Conservation (phyloP, 129 eudicot genomes). For the Centaurea solstitialis region DNA sequence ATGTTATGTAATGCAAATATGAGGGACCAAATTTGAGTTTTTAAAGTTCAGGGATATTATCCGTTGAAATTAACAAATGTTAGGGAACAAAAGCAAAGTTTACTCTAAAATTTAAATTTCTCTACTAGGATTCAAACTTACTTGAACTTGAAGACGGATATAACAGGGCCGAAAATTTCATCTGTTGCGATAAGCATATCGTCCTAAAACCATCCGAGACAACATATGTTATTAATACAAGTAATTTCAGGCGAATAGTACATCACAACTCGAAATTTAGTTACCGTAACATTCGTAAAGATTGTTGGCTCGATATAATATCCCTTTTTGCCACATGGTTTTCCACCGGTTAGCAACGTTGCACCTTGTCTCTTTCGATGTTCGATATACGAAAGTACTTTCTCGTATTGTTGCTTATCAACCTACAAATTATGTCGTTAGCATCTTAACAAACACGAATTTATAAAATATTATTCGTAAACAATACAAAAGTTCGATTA, state of each 20-base stretch:
- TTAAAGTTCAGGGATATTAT: too few relatives aligned
- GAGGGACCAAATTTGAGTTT: too few relatives aligned
- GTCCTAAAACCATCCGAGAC: slow-evolving; percentile 43
- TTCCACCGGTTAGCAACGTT: slow-evolving; percentile 71
- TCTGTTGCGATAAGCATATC: slow-evolving; percentile 81
- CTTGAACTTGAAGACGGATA: slow-evolving; percentile 85
- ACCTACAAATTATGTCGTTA: slow-evolving; percentile 35
- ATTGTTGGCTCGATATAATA: slow-evolving; percentile 83
- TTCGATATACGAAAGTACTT: slow-evolving; percentile 69
- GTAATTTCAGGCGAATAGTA: neutral
- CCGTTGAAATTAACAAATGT: too few relatives aligned
- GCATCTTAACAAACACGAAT: neutral
- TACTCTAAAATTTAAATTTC: too few relatives aligned
- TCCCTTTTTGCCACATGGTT: slow-evolving; percentile 55
- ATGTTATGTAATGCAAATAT: too few relatives aligned
- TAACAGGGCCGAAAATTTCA: slow-evolving; percentile 91
- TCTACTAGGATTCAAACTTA: slow-evolving; percentile 27
- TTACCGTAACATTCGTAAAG: slow-evolving; percentile 69
- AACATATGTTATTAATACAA: neutral
- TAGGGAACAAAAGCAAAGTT: too few relatives aligned
- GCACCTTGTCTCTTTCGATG: slow-evolving; percentile 90
- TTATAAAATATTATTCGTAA: neutral
- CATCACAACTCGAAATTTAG: neutral
- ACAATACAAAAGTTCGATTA: slow-evolving; percentile 8
- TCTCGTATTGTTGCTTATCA: slow-evolving; percentile 60